A percentile compares a stretch with the other conserved stretches of the same genome.
phyloP scores from a whole-genome alignment of 805 yeast species.

The Saturnispora dispora region DNA sequence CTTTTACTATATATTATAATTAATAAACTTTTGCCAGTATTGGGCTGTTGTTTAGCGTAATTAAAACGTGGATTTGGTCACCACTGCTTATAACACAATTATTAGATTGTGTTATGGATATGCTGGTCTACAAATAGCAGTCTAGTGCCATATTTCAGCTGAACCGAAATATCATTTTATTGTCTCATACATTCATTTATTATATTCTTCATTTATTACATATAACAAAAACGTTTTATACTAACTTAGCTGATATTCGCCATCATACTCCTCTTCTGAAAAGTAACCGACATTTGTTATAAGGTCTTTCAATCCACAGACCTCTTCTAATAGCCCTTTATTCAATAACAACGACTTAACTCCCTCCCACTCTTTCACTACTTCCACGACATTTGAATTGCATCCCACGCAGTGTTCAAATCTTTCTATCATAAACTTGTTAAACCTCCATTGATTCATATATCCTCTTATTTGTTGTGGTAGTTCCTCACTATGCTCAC shows the following conservation, averaged over 20 bases:
- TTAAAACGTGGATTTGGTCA: not conserved
- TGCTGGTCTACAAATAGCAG: too few species aligned
- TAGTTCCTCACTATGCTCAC: conserved; percentile 18
- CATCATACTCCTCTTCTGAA: conserved; percentile 29
- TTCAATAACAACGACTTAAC: conserved; percentile 62
- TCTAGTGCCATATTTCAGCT: too few species aligned
- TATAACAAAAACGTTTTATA: not conserved
- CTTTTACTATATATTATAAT: not conserved
- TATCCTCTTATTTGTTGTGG: conserved; percentile 94
- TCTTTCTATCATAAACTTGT: conserved; percentile 61
- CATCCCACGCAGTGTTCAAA: conserved; percentile 85
- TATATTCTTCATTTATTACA: not conserved
- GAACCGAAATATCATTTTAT: too few species aligned
- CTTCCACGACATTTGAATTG: conserved; percentile 47
- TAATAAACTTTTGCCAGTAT: not conserved
- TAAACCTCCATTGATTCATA: conserved; percentile 51
- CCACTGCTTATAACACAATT: too few species aligned
- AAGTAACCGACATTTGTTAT: conserved; percentile 56
- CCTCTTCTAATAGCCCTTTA: conserved; percentile 55
- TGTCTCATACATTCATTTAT: too few species aligned
- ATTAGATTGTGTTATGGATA: too few species aligned
- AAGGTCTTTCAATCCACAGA: conserved; percentile 71
- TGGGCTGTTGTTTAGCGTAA: not conserved
- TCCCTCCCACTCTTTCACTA: conserved; percentile 64
- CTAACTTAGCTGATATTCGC: conserved; percentile 26